A percentile compares a stretch with the other conserved stretches of the same genome.
Conservation (phyloP, 2,329 filamentous ascomycete genomes). For the Microdochium trichocladiopsis region DNA sequence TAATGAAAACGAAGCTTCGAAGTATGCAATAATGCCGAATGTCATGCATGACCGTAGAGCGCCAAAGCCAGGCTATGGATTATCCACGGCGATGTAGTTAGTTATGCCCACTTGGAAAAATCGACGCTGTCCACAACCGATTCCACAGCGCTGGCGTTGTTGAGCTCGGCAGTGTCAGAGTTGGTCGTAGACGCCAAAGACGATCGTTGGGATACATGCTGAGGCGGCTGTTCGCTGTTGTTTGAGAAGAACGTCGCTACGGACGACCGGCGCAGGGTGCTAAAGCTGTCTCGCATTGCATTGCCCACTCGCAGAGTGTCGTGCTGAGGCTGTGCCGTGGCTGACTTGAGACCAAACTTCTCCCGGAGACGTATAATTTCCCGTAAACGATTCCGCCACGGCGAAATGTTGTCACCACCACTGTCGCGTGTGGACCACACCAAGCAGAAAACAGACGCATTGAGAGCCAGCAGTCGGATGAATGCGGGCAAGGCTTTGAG, state of each 20-base stretch:
- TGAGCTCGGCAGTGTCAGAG: slow-evolving; percentile 47
- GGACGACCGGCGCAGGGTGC: slow-evolving; percentile 53
- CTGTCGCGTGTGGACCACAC: slow-evolving; percentile 73
- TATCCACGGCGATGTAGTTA: too few species aligned
- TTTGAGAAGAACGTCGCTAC: slow-evolving; percentile 58
- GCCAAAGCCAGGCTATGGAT: too few species aligned
- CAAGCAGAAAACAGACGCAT: slow-evolving; percentile 85
- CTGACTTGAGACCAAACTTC: slow-evolving; percentile 42
- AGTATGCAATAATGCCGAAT: too few species aligned
- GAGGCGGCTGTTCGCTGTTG: slow-evolving; percentile 41
- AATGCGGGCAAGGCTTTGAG: slow-evolving; percentile 76
- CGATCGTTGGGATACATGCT: slow-evolving; percentile 43
- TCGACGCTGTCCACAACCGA: slow-evolving; percentile 38
- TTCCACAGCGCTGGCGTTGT: slow-evolving; percentile 22
- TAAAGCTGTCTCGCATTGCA: slow-evolving; percentile 54
- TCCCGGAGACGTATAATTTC: slow-evolving; percentile 81
- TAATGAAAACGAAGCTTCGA: too few species aligned
- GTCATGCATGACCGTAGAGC: too few species aligned
- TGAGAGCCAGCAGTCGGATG: slow-evolving; percentile 81
- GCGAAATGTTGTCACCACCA: slow-evolving; percentile 76
- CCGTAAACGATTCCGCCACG: slow-evolving; percentile 80
- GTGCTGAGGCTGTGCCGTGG: slow-evolving; percentile 12
- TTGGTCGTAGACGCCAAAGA: slow-evolving; percentile 48
- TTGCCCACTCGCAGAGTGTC: slow-evolving; percentile 33
- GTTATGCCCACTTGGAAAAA: slow-evolving; percentile 42